phyloP scores from a whole-genome alignment of 2,329 filamentous ascomycete genomes.

The Scytalidium lignicola region DNA sequence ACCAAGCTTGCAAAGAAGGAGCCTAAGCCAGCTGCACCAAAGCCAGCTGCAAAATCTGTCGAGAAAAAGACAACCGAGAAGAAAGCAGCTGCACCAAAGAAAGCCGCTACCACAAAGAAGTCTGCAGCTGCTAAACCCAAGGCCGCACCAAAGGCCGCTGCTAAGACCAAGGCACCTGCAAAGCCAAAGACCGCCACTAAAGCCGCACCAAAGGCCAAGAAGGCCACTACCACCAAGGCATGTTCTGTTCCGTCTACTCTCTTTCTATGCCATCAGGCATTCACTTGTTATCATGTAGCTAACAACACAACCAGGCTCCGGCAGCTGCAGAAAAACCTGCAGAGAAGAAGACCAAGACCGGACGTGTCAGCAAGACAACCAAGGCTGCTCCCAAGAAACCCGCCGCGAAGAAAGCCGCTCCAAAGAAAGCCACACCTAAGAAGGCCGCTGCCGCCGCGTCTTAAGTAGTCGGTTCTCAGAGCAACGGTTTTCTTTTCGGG shows the following conservation, averaged over 20 bases:
- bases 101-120: constrained; percentile 34
- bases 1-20: constrained; percentile 67
- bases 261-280: too few species aligned
- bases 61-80: constrained; percentile 29
- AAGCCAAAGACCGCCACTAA: background rate
- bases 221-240: constrained; percentile 22
- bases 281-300: constrained; percentile 2
- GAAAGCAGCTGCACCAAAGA: constrained; percentile 30
- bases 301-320: constrained; percentile 44
- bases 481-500: constrained; percentile 54
- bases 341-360: constrained; percentile 67
- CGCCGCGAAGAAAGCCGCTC: constrained; percentile 25
- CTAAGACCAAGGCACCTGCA: constrained; percentile 10
- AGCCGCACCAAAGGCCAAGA: constrained; percentile 20
- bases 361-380: constrained; percentile 64
- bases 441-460: constrained; percentile 10
- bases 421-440: constrained; percentile 17
- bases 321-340: constrained; percentile 61
- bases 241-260: constrained; percentile 15
- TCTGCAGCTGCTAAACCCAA: constrained; percentile 27
- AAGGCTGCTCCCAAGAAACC: constrained; percentile 40
- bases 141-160: constrained; percentile 16
- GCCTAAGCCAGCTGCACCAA: constrained; percentile 37
- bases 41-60: constrained; percentile 20
- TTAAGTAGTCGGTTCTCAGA: constrained; percentile 28